phyloP scores from a whole-genome alignment of 371 early-diverging fungal genomes.

The Rhizopus delemar region DNA sequence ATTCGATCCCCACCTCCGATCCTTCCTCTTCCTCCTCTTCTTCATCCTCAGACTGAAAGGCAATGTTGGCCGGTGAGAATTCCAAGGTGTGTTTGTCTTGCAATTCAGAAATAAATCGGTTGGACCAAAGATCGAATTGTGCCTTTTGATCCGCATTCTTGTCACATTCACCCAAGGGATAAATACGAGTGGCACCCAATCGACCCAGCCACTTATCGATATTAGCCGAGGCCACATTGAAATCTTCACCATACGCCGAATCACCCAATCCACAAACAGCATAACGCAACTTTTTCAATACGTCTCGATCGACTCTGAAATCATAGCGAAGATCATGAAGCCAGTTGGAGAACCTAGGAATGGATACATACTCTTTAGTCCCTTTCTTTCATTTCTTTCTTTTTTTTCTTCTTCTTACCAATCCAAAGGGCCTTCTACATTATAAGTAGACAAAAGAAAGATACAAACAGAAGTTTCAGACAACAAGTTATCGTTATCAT shows the following conservation, averaged over 20 bases:
- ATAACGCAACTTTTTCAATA: slow-evolving; percentile 61
- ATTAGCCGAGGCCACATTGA: slow-evolving; percentile 59
- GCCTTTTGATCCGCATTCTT: slow-evolving; percentile 63
- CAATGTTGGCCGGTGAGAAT: slow-evolving; percentile 49
- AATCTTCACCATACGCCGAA: slow-evolving; percentile 70
- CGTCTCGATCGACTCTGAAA: slow-evolving; percentile 65
- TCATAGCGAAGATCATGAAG: slow-evolving; percentile 69
- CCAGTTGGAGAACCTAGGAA: slow-evolving; percentile 61
- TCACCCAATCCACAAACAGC: slow-evolving; percentile 79
- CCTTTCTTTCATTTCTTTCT: not conserved
- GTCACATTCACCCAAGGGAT: slow-evolving; percentile 69
- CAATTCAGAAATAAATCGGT: slow-evolving; percentile 50
- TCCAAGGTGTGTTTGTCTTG: slow-evolving; percentile 46
- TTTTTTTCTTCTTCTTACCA: slow-evolving; percentile 44
- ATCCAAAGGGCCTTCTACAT: slow-evolving; percentile 74
- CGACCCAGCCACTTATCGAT: slow-evolving; percentile 69
- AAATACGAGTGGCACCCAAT: slow-evolving; percentile 72
- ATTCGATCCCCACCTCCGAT: slow-evolving; percentile 35
- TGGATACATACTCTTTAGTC: not conserved
- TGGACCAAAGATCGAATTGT: slow-evolving; percentile 59
- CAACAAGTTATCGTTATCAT: slow-evolving; percentile 71
- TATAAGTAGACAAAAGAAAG: slow-evolving; percentile 72
- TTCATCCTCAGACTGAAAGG: slow-evolving; percentile 60
- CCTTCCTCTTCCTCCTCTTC: slow-evolving; percentile 39
- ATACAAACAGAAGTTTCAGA: slow-evolving; percentile 61